Base-by-base conservation (phyloP, 352 stramenopile genomes). In the Pythium utonaiense region DNA sequence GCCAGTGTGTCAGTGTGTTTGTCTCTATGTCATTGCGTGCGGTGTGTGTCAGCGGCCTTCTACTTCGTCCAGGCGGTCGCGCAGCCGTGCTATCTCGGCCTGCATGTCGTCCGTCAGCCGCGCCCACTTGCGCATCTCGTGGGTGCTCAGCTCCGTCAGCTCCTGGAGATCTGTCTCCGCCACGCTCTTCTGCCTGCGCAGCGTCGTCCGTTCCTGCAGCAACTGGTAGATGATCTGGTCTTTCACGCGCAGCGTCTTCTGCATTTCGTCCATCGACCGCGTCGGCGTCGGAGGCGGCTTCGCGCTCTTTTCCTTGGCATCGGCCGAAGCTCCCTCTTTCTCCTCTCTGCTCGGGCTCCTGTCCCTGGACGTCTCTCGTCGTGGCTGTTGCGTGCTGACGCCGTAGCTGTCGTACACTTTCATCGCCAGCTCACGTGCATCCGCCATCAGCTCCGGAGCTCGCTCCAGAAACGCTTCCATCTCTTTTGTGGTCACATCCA, bases 151-250 rank as follows among this genome's bases (percentile, higher is more conserved):
- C 3, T 82, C 68, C 22, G 73, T 92, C 34, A 94, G 53, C 12
- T 89, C 73, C 14, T 86, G 74, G 3, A 92, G 61, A 48, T 85
- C 77, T 3, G 67, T 36, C 59, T 92, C 80, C 21, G 80, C 57
- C 8, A 71, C 59, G 10, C 73, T 62, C 12, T 74, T 75, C 45
- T 92, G 69, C 28, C 73, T 76, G 21, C 82, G 73, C 66, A 91
- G 65, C 8, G 67, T 52, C 6, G 75, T 73, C 6, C 82, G 77
- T 45, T 94, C 80, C 48, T 88, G 83, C 10, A 93, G 60, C 17
- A 94, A 55, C 49, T 89, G 71, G 60, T 86, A 93, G 36, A 93
- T 91, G 74, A 92, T 89, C 67, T 94, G 74, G 58, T 94, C 85
- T 55, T 93, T 94, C 25, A 93, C 71, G 8, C 70, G 69, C 22